phyloP scores from a whole-genome alignment of 768 basidiomycete genomes.

The Rhodotorula kratochvilovae region DNA sequence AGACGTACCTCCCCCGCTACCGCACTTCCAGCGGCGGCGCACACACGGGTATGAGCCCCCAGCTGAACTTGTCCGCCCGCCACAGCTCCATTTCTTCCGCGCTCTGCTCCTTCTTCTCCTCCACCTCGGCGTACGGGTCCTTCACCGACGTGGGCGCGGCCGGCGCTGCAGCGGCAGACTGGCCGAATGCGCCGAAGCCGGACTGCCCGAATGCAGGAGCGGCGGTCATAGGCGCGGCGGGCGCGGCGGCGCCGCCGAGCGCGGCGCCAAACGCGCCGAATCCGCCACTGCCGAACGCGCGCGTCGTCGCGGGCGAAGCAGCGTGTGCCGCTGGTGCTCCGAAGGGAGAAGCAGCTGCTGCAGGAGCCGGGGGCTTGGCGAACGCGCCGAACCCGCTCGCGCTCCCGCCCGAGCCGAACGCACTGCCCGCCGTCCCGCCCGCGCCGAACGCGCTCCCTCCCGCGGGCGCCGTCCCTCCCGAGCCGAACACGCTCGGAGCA shows the following conservation, averaged over 20 bases:
- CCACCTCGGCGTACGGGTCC: slow-evolving; percentile 28
- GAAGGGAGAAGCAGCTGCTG: background rate
- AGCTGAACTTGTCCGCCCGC: slow-evolving; percentile 18
- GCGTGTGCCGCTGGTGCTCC: background rate
- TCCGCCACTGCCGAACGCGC: slow-evolving; percentile 1
- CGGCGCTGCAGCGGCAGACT: slow-evolving; percentile 13
- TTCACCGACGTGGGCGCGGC: background rate
- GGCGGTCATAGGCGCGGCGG: background rate
- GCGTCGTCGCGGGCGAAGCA: background rate
- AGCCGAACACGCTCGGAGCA: slow-evolving; percentile 1
- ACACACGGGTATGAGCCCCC: slow-evolving; percentile 25
- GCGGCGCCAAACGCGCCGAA: slow-evolving; percentile 14
- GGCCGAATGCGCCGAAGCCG: slow-evolving; percentile 8
- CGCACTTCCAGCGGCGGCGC: slow-evolving; percentile 28
- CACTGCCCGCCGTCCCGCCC: slow-evolving; percentile 10
- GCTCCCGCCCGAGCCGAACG: slow-evolving; percentile 21
- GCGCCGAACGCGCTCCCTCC: slow-evolving; percentile 16
- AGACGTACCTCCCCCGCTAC: background rate
- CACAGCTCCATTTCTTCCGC: slow-evolving; percentile 28
- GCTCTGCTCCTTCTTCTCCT: slow-evolving; percentile 6
- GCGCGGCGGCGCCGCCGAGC: background rate
- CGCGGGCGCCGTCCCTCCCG: background rate
- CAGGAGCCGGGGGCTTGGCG: background rate
- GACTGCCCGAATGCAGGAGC: background rate
- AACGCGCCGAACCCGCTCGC: slow-evolving; percentile 21